phyloP scores from a whole-genome alignment of 2,329 filamentous ascomycete species.

The Dothistroma septosporum region DNA sequence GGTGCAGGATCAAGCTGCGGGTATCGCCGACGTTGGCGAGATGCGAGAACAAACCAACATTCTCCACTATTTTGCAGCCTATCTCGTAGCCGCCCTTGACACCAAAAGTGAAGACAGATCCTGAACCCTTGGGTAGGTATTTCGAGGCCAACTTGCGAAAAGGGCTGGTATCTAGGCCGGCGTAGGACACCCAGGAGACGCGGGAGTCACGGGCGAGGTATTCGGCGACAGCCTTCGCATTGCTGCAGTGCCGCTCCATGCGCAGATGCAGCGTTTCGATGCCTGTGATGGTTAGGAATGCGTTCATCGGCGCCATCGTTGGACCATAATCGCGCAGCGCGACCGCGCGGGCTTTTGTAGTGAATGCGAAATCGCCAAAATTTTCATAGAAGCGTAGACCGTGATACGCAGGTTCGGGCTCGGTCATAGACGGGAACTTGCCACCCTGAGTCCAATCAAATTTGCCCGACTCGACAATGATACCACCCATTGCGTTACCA shows the following conservation, averaged over 20 bases:
- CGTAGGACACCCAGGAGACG: slow-evolving; percentile 18
- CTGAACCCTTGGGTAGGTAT: slow-evolving; percentile 15
- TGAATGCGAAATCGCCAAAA: slow-evolving; percentile 17
- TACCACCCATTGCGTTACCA: slow-evolving; percentile 18
- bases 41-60: slow-evolving; percentile 15
- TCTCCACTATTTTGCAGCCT: slow-evolving; percentile 16
- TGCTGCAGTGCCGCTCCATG: slow-evolving; percentile 17
- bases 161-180: slow-evolving; percentile 13
- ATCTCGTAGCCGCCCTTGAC: slow-evolving; percentile 15
- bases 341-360: slow-evolving; percentile 15
- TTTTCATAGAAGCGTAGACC: slow-evolving; percentile 18
- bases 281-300: slow-evolving; percentile 15
- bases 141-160: slow-evolving; percentile 8
- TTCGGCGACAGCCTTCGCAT: slow-evolving; percentile 13
- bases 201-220: slow-evolving; percentile 12
- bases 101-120: slow-evolving; percentile 16
- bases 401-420: slow-evolving; percentile 16
- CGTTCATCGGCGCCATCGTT: slow-evolving; percentile 16
- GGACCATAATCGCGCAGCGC: slow-evolving; percentile 17
- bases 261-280: slow-evolving; percentile 19
- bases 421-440: slow-evolving; percentile 16
- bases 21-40: slow-evolving; percentile 19
- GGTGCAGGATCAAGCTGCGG: slow-evolving; percentile 16
- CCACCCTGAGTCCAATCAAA: slow-evolving; percentile 16
- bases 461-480: slow-evolving; percentile 17